Conservation (phyloP, 2,329 filamentous ascomycete genomes). For the Lithohypha guttulata region DNA sequence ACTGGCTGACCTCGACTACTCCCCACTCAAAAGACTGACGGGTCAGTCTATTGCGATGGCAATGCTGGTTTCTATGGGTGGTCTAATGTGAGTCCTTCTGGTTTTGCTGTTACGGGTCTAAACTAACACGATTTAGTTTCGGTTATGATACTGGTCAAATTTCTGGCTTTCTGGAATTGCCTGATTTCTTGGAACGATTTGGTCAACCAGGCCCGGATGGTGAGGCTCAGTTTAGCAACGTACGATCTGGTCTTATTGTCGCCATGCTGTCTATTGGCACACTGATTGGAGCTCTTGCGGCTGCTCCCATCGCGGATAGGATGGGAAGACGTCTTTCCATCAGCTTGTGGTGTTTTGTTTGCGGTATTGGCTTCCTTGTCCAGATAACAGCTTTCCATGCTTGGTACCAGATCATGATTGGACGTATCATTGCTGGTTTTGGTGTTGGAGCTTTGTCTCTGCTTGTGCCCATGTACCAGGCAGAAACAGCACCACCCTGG, state of each 20-base stretch:
- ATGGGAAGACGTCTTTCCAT: constrained; percentile 35
- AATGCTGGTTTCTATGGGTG: constrained; percentile 36
- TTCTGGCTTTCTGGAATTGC: constrained; percentile 34
- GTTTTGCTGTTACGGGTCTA: no score
- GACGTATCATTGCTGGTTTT: constrained; percentile 33
- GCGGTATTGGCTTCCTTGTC: constrained; percentile 32
- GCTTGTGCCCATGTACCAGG: constrained; percentile 37
- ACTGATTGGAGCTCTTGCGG: constrained; percentile 32
- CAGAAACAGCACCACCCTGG: constrained; percentile 34
- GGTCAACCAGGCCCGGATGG: constrained; percentile 25
- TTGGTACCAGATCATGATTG: constrained; percentile 34
- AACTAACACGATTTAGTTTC: constrained; percentile 19
- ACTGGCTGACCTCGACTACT: constrained; percentile 20
- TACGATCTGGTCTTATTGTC: constrained; percentile 34
- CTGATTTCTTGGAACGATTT: constrained; percentile 30
- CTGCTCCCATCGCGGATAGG: constrained; percentile 36
- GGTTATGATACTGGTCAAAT: constrained; percentile 36
- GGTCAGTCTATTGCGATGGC: constrained; percentile 30
- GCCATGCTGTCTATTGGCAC: constrained; percentile 34
- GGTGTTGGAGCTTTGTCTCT: constrained; percentile 34
- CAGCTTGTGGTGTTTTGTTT: constrained; percentile 29
- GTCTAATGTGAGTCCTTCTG: constrained; percentile 24
- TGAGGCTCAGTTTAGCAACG: constrained; percentile 30
- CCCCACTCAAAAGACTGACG: constrained; percentile 25
- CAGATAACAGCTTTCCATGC: constrained; percentile 31